Percentiles rank a stretch among this genome's conserved stretches.
phyloP scores from a whole-genome alignment of 2,329 filamentous ascomycete species.

The Xylariales sp. region DNA sequence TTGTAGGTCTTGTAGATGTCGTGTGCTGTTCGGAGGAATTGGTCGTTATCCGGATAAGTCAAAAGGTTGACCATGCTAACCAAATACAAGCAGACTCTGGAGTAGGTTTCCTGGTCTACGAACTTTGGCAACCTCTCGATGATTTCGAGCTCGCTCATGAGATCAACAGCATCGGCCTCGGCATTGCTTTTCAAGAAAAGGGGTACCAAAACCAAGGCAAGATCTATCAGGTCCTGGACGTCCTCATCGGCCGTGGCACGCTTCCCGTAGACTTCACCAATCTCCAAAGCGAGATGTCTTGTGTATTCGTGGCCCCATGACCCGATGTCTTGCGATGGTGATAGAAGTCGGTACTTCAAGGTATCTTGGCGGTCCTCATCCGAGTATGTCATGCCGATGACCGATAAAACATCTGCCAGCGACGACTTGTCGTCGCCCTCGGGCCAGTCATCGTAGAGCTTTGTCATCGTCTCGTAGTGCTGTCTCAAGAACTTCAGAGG shows the following conservation, averaged over 20 bases:
- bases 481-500: constrained; percentile 96
- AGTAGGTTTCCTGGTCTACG: constrained; percentile 89
- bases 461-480: constrained; percentile 86
- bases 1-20: constrained; percentile 91
- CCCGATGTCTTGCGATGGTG: constrained; percentile 85
- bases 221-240: constrained; percentile 76
- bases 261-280: constrained; percentile 89
- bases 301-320: constrained; percentile 99
- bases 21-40: constrained; percentile 89
- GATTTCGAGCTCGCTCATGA: constrained; percentile 95
- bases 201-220: constrained; percentile 80
- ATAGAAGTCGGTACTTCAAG: constrained; percentile 87
- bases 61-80: constrained; percentile 97
- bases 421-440: constrained; percentile 80
- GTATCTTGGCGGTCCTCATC: constrained; percentile 95
- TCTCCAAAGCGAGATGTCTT: constrained; percentile 89
- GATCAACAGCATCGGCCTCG: constrained; percentile 94
- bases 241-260: constrained; percentile 80
- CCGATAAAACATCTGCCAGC: constrained; percentile 90
- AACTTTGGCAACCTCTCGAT: constrained; percentile 88
- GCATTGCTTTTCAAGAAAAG: constrained; percentile 97
- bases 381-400: constrained; percentile 97
- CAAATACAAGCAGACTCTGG: constrained; percentile 94
- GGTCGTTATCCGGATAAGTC: constrained; percentile 95
- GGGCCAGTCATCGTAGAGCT: constrained; percentile 86